These are phyloP conservation scores for Zygosaccharomyces sapae DNA, from an alignment of 1,139 yeast genomes.

Conservation along the genomic window DNA sequence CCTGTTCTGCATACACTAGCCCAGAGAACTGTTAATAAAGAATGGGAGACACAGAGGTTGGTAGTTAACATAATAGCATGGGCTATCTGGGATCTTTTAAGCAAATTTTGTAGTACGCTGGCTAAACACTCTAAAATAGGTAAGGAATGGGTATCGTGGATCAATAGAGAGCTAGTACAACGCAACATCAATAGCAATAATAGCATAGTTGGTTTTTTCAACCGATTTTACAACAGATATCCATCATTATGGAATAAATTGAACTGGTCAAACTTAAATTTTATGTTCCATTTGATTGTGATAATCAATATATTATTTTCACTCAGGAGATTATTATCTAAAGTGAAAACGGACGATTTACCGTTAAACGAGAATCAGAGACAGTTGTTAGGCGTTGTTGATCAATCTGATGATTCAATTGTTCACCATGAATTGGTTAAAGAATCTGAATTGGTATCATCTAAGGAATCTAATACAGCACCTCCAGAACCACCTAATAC, in stretches of 20 bases:
- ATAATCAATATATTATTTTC: conserved; percentile 40
- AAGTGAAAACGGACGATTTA: conserved; percentile 39
- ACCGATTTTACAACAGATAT: conserved; percentile 4
- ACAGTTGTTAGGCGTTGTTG: conserved; percentile 40
- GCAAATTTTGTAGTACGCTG: conserved; percentile 28
- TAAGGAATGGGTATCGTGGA: conserved; percentile 6
- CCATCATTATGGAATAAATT: conserved; percentile 12
- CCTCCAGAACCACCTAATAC: conserved; percentile 26
- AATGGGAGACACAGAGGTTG: conserved; percentile 38
- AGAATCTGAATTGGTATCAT: not conserved
- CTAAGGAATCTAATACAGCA: not conserved
- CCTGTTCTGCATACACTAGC: conserved; percentile 37
- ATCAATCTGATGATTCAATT: not conserved
- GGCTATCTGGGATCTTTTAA: conserved; percentile 30
- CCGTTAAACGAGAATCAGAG: conserved; percentile 44
- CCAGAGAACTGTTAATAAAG: conserved; percentile 38
- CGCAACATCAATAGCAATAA: conserved; percentile 4
- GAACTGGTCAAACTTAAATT: conserved; percentile 16
- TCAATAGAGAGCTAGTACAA: conserved; percentile 8
- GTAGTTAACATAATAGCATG: conserved; percentile 36
- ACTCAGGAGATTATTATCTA: conserved; percentile 36
- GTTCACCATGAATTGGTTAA: not conserved
- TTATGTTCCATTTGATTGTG: conserved; percentile 35
- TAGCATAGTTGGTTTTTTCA: conserved; percentile 9
- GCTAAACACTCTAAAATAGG: conserved; percentile 24